Evolutionary conservation across 306 rosid species (phyloP), one percentile per base, ranked within the genome.

Genomic region (Castanea mollissima): DNA sequence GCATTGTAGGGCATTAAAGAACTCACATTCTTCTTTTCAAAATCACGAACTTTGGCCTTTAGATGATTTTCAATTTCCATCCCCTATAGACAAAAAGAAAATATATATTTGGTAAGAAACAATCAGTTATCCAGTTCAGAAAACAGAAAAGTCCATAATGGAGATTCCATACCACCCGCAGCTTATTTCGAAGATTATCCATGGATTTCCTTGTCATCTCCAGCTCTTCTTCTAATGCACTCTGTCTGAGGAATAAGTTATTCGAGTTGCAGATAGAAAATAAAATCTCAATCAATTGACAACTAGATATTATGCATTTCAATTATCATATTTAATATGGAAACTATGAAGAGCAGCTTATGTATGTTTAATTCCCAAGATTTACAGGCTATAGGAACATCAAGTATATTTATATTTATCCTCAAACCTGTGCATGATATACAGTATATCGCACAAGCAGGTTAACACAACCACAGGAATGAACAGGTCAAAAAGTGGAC

Each of bases 221-320:
- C 71, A 95, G 90, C 91, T 90, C 92, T 79, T 87, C 91, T 86
- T 95, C 99, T 81, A 95, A 91, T 75, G 96, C 90, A 93, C 89
- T 91, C 98, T 95, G 98, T 95, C 99, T 95, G 96, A 95, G 88
- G 86, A 89, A 83, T 35, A 86, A 88, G 98, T 95, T 90, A 89
- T 77, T 91, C 89, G 84, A 81, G 82, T 83, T 58, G 83, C 86
- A 85, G 81, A 75, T 77, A 78, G 76, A 89, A 62, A 78, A 87
- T 76, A 87, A 68, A 76, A 76, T 63, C 74, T 76, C 74, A 89
- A 77, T 46, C 77, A 10, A 76, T 81, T 35, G 46, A 63, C 27
- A 49, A 78, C 38, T 55, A 35, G 65, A 52, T 27, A 44, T 32
- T 67, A 16, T 67, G 51, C 71, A 32, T 19, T 67, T 34, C n/a